Base-by-base conservation (phyloP, 2,329 filamentous ascomycete genomes). In the Ascochyta fabae region DNA sequence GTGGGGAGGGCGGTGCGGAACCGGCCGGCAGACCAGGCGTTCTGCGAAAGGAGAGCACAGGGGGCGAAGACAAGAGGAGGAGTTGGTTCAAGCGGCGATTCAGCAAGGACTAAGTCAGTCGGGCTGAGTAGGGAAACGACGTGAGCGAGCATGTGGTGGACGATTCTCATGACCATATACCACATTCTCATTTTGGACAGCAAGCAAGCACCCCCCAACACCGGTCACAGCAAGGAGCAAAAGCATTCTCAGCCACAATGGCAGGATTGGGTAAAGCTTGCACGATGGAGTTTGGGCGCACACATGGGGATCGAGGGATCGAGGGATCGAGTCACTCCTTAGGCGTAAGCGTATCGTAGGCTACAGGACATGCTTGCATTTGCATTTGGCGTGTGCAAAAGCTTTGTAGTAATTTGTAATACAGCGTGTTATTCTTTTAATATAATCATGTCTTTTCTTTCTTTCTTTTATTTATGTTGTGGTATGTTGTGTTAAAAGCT, bases 81-180 rank as follows among this genome's bases (percentile, higher is more conserved):
- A 95, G 92, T 73, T 96, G 93, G 92, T 88, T 98, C 68, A 86
- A 90, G 71, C 86, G 87, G 66, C 84, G 88, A 51, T 95, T 96
- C 75, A 95, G 89, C 81, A 92, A 83, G 76, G 80, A 78, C 43
- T 79, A 75, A 66, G 33, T 26, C 19, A 19, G 19, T 19, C 8
- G 15, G 7, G n/a, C 6, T 8, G 24, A 13, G 6, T 19, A 22
- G 16, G 29, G 15, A 16, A 22, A 29, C 13, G 12, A 7, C 15
- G 19, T 10, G 43, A 35, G 43, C 29, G 36, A 42, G 42, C 26
- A 36, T 53, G 50, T 53, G 50, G 50, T 54, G 39, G n/a, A 54
- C 45, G 51, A 54, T 44, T 48, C 26, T 48, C 5, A 54, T 40
- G 51, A 48, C 50, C 40, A 48, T 44, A 48, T 48, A 54, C 51